A percentile compares a stretch with the other conserved stretches of the same genome.
These are phyloP conservation scores for Paramicrosporidium saccamoebae DNA, from an alignment of 371 early-diverging fungal species.

Conservation along the genomic window DNA sequence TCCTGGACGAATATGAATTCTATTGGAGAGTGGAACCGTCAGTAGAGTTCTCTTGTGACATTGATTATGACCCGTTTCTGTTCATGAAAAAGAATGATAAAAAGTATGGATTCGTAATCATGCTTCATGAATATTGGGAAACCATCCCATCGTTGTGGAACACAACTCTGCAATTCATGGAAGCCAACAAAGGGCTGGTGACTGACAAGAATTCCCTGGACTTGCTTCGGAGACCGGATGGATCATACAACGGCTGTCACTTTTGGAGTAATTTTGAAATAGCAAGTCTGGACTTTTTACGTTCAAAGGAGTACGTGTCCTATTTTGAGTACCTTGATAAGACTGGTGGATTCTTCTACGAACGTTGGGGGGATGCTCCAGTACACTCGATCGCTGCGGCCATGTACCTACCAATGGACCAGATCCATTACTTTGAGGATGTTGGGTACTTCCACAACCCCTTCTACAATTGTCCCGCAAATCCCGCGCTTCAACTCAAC, in stretches of 20 bases:
- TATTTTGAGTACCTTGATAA: conserved; percentile 19
- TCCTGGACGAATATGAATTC: conserved; percentile 18
- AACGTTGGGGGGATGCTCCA: conserved; percentile 30
- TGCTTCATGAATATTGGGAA: conserved; percentile 21
- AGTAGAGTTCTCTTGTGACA: conserved; percentile 30
- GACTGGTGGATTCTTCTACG: conserved; percentile 26
- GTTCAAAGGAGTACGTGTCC: conserved; percentile 15
- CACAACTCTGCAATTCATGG: conserved; percentile 12
- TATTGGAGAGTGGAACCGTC: conserved; percentile 67
- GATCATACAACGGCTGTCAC: conserved; percentile 17
- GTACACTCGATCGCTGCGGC: conserved; percentile 62
- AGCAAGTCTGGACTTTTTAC: conserved; percentile 11
- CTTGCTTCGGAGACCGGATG: conserved; percentile 9
- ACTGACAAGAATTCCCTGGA: conserved; percentile 8
- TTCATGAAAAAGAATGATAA: conserved; percentile 13
- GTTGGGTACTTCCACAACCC: conserved; percentile 35
- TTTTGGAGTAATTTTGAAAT: conserved; percentile 27
- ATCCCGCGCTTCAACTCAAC: conserved; percentile 10
- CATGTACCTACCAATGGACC: conserved; percentile 24
- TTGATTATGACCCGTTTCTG: conserved; percentile 27
- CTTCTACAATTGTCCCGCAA: conserved; percentile 21
- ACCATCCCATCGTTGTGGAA: conserved; percentile 40
- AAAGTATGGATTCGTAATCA: conserved; percentile 23
- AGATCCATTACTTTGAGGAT: conserved; percentile 62
- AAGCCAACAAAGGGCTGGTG: conserved; percentile 7